Conservation (phyloP, 805 yeast genomes). For the Scheffersomyces spartinae region DNA sequence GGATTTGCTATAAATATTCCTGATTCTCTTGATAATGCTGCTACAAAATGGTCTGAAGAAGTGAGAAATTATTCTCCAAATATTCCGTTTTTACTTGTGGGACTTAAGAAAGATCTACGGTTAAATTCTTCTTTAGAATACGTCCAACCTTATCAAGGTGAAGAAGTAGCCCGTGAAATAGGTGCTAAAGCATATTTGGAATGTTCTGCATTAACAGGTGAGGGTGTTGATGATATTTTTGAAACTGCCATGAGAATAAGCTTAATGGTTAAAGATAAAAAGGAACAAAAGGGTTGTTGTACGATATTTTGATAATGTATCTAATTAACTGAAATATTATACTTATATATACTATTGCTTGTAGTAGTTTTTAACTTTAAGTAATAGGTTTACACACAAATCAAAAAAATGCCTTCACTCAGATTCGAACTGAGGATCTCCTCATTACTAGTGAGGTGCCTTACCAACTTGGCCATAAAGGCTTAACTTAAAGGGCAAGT, state of each 20-base stretch:
- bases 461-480: constrained; percentile 29
- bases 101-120: constrained; percentile 75
- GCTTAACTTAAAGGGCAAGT: constrained; percentile 9
- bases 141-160: constrained; percentile 51
- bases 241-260: constrained; percentile 85
- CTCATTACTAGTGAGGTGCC: constrained; percentile 32
- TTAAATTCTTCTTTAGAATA: constrained; percentile 26
- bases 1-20: constrained; percentile 81
- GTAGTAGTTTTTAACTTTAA: too few species aligned
- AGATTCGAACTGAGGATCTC: constrained; percentile 29
- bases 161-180: constrained; percentile 58
- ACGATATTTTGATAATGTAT: too few species aligned
- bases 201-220: constrained; percentile 87
- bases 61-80: constrained; percentile 71
- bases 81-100: constrained; percentile 69
- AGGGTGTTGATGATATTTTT: constrained; percentile 89
- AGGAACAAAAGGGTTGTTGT: constrained; percentile 21
- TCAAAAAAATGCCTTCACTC: constrained; percentile 18
- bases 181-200: constrained; percentile 81
- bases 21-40: constrained; percentile 75
- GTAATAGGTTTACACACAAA: constrained; percentile 3
- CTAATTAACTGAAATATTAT: too few species aligned
- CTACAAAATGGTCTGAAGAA: constrained; percentile 80
- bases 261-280: constrained; percentile 29
- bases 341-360: too few species aligned